Evolutionary conservation across 139 green algal genomes (phyloP).

Genomic region (Desmodesmus armatus): DNA sequence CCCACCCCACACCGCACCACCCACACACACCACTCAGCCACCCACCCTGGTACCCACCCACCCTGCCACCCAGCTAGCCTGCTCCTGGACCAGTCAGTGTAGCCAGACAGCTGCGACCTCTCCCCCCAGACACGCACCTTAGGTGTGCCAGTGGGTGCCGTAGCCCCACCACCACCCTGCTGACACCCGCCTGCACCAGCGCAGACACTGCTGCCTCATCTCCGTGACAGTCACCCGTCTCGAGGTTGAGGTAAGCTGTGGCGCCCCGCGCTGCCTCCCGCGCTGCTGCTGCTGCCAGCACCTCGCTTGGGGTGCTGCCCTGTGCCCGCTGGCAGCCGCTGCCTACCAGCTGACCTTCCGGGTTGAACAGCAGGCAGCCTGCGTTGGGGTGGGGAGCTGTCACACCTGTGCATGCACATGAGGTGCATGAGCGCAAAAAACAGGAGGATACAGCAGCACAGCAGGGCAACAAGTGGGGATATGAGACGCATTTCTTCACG

Average conservation of each 20-base stretch:
- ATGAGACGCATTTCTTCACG: too few species aligned
- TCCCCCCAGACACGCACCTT: conserved; percentile 50
- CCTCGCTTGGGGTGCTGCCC: conserved; percentile 78
- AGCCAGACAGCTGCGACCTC: not conserved
- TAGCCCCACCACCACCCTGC: conserved; percentile 93
- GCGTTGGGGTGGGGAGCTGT: conserved; percentile 87
- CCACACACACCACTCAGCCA: not conserved
- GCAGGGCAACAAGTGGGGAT: too few species aligned
- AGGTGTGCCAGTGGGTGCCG: conserved; percentile 86
- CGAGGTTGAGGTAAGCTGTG: conserved; percentile 96
- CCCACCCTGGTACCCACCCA: not conserved
- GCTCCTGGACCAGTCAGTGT: not conserved
- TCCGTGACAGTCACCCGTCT: conserved; percentile 91
- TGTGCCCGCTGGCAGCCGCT: conserved; percentile 77
- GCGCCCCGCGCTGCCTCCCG: conserved; percentile 50
- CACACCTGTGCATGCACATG: conserved; percentile 48
- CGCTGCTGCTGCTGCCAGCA: conserved; percentile 61
- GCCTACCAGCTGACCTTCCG: conserved; percentile 55
- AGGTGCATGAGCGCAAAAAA: not conserved
- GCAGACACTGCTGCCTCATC: conserved; percentile 76
- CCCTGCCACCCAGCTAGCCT: not conserved
- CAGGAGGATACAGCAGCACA: not conserved
- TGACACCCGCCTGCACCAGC: conserved; percentile 81
- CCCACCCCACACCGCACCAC: conserved; percentile 85
- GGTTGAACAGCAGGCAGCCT: conserved; percentile 77